These are phyloP conservation scores for Phytopythium kandeliae DNA, from an alignment of 352 stramenopile species.

Conservation along the genomic window DNA sequence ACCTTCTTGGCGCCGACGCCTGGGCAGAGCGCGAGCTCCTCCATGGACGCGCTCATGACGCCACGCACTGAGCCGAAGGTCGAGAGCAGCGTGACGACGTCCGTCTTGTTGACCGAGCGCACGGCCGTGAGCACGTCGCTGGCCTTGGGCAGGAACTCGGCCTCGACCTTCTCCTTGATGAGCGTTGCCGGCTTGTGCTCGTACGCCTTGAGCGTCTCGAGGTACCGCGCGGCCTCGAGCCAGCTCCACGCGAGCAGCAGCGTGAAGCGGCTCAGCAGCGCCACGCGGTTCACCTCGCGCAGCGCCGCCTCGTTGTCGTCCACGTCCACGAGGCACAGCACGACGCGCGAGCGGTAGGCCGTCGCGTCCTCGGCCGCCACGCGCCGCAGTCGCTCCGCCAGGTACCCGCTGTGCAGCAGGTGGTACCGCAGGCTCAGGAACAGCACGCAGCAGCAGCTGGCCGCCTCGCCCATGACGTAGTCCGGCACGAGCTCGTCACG, in stretches of 20 bases:
- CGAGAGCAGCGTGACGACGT: slow-evolving; percentile 89
- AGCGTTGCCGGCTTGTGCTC: slow-evolving; percentile 93
- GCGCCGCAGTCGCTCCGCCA: slow-evolving; percentile 89
- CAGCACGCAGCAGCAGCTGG: slow-evolving; percentile 76
- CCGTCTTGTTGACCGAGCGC: slow-evolving; percentile 94
- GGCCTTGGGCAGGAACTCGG: slow-evolving; percentile 87
- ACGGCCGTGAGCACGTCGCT: slow-evolving; percentile 90
- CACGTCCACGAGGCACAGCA: slow-evolving; percentile 95
- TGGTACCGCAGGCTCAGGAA: slow-evolving; percentile 90
- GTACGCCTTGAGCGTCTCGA: slow-evolving; percentile 96
- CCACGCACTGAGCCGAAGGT: slow-evolving; percentile 89
- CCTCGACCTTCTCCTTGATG: slow-evolving; percentile 93
- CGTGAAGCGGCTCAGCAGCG: slow-evolving; percentile 89
- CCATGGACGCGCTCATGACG: slow-evolving; percentile 88
- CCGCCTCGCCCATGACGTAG: slow-evolving; percentile 89
- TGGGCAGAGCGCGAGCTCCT: slow-evolving; percentile 92
- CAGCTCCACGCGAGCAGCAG: slow-evolving; percentile 93
- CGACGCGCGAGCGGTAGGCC: slow-evolving; percentile 83
- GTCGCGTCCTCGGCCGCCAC: slow-evolving; percentile 71
- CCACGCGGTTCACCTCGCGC: slow-evolving; percentile 91
- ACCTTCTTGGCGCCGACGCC: slow-evolving; percentile 96
- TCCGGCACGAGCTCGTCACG: slow-evolving; percentile 89
- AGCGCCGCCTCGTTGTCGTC: slow-evolving; percentile 93
- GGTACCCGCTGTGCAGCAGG: slow-evolving; percentile 84
- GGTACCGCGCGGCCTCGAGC: slow-evolving; percentile 92